These are phyloP conservation scores for Fusarium nisikadoi DNA, from an alignment of 2,329 filamentous ascomycete genomes.

Conservation along the genomic window DNA sequence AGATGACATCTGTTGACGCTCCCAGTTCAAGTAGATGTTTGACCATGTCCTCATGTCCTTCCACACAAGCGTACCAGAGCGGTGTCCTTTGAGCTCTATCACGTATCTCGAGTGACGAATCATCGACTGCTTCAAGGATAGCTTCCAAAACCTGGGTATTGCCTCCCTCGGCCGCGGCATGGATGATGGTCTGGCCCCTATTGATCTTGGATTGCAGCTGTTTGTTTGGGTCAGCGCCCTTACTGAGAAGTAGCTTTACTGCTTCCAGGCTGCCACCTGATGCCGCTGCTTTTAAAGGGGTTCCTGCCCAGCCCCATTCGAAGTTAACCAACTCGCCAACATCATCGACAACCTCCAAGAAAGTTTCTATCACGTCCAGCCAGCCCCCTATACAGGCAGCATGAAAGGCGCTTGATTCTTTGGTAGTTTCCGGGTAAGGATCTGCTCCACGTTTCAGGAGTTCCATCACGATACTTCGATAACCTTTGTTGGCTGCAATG, in stretches of 20 bases:
- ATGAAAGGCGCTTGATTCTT: constrained; percentile 25
- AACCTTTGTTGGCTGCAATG: constrained; percentile 1
- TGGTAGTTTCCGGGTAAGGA: constrained; percentile 6
- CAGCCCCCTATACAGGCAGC: constrained; percentile 12
- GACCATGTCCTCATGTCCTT: constrained; percentile 27
- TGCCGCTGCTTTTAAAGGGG: constrained; percentile 17
- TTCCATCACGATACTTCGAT: constrained; percentile 12
- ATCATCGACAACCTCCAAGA: constrained; percentile 21
- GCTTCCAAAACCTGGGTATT: constrained; percentile 23
- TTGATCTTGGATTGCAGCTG: constrained; percentile 20
- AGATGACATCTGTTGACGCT: constrained; percentile 10
- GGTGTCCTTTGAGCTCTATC: constrained; percentile 24
- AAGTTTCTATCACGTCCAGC: constrained; percentile 13
- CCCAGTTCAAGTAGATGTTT: constrained; percentile 27
- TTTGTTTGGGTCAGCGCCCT: constrained; percentile 25
- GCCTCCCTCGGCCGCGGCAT: constrained; percentile 26
- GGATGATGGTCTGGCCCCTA: constrained; percentile 18
- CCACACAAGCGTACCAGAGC: constrained; percentile 23
- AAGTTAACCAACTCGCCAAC: constrained; percentile 25
- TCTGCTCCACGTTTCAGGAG: constrained; percentile 31
- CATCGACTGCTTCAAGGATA: constrained; percentile 2
- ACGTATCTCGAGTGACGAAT: constrained; percentile 14
- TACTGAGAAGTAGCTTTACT: constrained; percentile 18
- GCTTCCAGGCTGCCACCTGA: constrained; percentile 16
- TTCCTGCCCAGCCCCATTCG: constrained; percentile 31